Evolutionary conservation across 1,139 yeast genomes (phyloP), one percentile per base, ranked within the genome.

Genomic region (Debaryomycetaceae sp.): DNA sequence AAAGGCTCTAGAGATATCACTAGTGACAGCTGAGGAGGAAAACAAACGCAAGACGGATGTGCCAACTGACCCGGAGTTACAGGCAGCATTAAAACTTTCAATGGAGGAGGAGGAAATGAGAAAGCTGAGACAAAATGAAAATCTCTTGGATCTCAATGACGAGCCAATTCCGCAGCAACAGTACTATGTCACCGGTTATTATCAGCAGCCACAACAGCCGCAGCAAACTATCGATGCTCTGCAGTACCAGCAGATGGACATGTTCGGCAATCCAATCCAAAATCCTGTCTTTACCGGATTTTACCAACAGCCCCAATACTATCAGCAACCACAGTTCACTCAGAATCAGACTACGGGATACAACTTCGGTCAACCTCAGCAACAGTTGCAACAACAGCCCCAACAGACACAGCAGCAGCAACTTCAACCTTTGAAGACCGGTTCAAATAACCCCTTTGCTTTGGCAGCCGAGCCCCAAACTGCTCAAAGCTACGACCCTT

Each of bases 361-460:
- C 69, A 68, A 58, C 47, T 53, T 50, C 43, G 58, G 55, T 61
- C 45, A 43, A 34, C 40, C 42, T 14, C 45, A 60, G 46, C 31
- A 27, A 27, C 8, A 7, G 8, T 17, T 17, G 20, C 34, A 31
- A 4, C 41, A 31, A 27, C 70, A 62, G 46, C 70, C 62, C 42
- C 72, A 62, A 43, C 72, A 69, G 47, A 75, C 63, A 45, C 75
- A 65, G 44, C 72, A 58, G 34, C 72, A 66, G 47, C 56, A 62
- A 56, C 56, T 70, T 54, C 77, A 75, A 58, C 88, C 90, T 1
- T 71, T 83, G 58, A 76, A 80, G 55, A 86, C 97, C 0, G 96
- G 96, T 1, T 80, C 93, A 4, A 90, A 90, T 66, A 91, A 91
- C 63, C 98, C 98, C 43, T 91, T 91, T 67, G 95, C 96, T 1